phyloP scores from a whole-genome alignment of 1,139 yeast genomes.

The Zygosaccharomyces pseudobailii region DNA sequence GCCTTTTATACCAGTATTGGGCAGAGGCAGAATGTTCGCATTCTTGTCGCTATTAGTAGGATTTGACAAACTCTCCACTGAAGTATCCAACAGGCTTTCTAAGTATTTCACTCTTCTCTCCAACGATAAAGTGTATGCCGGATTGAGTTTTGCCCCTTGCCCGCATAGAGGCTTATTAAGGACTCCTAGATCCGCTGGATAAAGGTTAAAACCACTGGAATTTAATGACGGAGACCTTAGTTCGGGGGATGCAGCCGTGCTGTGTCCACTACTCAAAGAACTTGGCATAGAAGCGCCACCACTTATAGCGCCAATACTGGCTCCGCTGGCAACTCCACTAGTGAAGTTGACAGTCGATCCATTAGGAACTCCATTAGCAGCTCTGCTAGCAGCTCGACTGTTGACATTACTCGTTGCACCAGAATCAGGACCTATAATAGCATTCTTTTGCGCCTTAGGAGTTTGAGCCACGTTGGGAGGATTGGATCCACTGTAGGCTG shows the following conservation, averaged over 20 bases:
- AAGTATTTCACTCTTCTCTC: constrained; percentile 48
- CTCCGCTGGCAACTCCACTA: background rate
- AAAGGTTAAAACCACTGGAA: background rate
- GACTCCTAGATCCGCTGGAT: background rate
- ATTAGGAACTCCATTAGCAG: background rate
- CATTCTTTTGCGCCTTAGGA: background rate
- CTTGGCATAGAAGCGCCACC: background rate
- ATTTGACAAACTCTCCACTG: background rate
- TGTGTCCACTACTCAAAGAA: background rate
- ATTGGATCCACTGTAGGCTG: background rate
- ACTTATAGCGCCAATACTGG: background rate
- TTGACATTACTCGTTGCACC: background rate
- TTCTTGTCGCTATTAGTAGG: constrained; percentile 18
- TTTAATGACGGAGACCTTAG: background rate
- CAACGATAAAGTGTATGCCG: constrained; percentile 48
- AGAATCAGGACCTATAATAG: background rate
- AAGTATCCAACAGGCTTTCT: constrained; percentile 39
- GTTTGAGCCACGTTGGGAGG: background rate
- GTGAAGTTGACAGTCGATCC: background rate
- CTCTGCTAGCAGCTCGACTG: background rate
- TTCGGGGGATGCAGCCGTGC: background rate
- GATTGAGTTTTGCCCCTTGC: constrained; percentile 24
- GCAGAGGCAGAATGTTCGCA: constrained; percentile 8
- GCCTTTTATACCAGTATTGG: constrained; percentile 1
- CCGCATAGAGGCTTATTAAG: background rate